These are phyloP conservation scores for Corymbia calophylla DNA, from an alignment of 441 rosid species.

Conservation along the genomic window DNA sequence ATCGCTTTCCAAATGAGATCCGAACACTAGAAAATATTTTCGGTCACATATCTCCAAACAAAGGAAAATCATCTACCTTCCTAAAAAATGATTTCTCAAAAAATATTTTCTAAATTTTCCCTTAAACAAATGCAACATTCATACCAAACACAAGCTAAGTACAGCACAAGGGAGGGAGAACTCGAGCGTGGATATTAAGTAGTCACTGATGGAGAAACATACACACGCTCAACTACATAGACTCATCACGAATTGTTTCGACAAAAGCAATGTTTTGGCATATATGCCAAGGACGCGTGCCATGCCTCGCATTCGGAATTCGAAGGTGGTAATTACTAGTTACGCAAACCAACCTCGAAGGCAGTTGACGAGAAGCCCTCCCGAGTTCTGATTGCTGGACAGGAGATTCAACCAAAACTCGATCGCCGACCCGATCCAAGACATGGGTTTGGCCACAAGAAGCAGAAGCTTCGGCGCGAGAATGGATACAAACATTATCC, in stretches of 20 bases:
- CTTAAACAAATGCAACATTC: too few species aligned
- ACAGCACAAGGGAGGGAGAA: background rate
- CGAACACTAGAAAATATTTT: too few species aligned
- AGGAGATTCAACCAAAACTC: background rate
- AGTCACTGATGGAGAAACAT: background rate
- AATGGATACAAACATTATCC: background rate
- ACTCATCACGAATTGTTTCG: background rate
- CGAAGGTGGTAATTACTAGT: background rate
- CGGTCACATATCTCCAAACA: too few species aligned
- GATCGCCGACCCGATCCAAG: background rate
- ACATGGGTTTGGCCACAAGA: background rate
- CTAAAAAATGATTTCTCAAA: too few species aligned
- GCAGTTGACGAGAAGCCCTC: background rate
- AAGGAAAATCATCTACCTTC: too few species aligned
- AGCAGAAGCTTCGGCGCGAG: background rate
- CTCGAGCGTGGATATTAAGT: background rate
- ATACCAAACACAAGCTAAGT: background rate
- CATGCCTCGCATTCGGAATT: background rate
- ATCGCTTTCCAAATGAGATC: too few species aligned
- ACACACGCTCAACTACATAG: too few species aligned
- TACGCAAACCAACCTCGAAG: background rate
- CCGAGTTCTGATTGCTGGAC: background rate
- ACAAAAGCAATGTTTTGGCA: background rate
- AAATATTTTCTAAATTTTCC: too few species aligned
- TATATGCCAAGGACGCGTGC: background rate